Conservation (phyloP, 192 early-diverging fungal genomes). For the Lunasporangiospora selenospora region DNA sequence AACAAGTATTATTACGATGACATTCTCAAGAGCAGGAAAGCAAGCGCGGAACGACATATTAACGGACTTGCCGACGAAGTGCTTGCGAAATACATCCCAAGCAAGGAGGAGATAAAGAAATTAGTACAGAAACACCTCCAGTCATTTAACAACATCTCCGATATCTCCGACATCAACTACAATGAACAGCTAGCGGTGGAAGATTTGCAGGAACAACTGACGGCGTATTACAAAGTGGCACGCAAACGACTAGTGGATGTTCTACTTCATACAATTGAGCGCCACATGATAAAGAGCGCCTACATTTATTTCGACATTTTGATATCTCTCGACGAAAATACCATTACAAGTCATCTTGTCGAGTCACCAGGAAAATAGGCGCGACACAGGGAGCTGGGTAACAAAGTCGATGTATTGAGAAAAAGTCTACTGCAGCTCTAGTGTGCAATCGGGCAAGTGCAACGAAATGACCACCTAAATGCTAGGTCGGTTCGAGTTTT, state of each 20-base stretch:
- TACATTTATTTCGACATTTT: conserved; percentile 26
- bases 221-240: conserved; percentile 32
- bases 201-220: conserved; percentile 24
- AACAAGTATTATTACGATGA: conserved; percentile 35
- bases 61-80: not conserved
- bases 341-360: conserved; percentile 20
- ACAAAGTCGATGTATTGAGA: conserved; percentile 21
- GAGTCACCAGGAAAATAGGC: conserved; percentile 8
- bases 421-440: conserved; percentile 28
- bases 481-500: not conserved
- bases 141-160: not conserved
- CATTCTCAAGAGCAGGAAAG: conserved; percentile 25
- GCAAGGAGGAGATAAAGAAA: not conserved
- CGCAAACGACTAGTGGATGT: conserved; percentile 33
- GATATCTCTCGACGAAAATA: conserved; percentile 20
- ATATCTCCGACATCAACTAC: conserved; percentile 3
- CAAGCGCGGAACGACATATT: conserved; percentile 9
- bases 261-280: conserved; percentile 34
- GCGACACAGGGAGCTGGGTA: conserved; percentile 21
- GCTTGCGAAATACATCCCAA: not conserved
- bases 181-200: conserved; percentile 23
- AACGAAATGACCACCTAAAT: too few species aligned
- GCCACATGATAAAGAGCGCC: conserved; percentile 27
- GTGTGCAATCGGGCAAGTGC: conserved; percentile 1
- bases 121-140: not conserved